These are phyloP conservation scores for Botrytis sinoallii DNA, from an alignment of 2,329 filamentous ascomycete species.

Conservation along the genomic window DNA sequence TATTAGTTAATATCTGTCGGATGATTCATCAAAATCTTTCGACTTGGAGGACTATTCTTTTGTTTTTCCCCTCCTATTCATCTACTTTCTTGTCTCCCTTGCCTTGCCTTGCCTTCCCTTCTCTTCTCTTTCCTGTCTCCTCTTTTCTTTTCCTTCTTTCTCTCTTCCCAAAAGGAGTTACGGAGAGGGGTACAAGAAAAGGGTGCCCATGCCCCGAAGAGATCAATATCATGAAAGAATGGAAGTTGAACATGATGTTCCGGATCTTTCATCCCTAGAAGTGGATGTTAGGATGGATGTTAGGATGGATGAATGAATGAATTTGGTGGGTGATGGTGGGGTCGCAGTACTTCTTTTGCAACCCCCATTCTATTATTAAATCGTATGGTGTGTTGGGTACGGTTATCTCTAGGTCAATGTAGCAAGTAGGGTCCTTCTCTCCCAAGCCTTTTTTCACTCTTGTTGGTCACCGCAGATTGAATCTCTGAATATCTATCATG, in stretches of 20 bases:
- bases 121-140: neutral
- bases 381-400: neutral
- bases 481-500: neutral
- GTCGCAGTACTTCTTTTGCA: neutral
- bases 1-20: neutral
- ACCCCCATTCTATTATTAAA: neutral
- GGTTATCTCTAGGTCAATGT: neutral
- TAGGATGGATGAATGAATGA: too few species aligned
- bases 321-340: neutral
- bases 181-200: neutral
- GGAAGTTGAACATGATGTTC: constrained; percentile 2
- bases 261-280: neutral
- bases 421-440: neutral
- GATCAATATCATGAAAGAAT: neutral
- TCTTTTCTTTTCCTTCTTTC: neutral
- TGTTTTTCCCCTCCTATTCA: neutral
- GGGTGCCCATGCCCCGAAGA: neutral
- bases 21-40: neutral
- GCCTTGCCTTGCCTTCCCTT: neutral
- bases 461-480: neutral
- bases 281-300: neutral
- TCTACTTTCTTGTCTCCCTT: neutral
- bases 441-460: neutral
- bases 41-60: neutral
- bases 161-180: neutral